Evolutionary conservation across 345 rosid species (phyloP).

Genomic region (Melastoma malabathricum): DNA sequence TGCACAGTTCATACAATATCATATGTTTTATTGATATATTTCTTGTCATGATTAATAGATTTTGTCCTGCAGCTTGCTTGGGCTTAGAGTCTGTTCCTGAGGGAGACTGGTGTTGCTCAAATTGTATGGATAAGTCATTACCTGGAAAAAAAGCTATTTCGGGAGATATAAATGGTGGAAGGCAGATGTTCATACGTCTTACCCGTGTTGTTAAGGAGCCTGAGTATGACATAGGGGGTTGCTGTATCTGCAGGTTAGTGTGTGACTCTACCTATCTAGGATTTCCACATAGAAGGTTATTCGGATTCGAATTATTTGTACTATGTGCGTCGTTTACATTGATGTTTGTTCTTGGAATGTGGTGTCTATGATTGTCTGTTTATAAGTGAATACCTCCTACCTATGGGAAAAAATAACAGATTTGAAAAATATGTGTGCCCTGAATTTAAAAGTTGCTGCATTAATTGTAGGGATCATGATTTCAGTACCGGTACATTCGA

Average conservation of each 20-base stretch:
- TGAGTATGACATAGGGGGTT: slow-evolving; percentile 80
- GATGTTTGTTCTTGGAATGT: too few relatives aligned
- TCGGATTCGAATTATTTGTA: not conserved
- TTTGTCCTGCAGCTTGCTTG: slow-evolving; percentile 67
- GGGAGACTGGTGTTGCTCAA: slow-evolving; percentile 67
- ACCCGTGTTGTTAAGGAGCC: slow-evolving; percentile 60
- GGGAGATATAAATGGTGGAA: slow-evolving; percentile 23
- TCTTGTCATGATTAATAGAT: slow-evolving; percentile 7
- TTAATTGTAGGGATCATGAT: slow-evolving; percentile 26
- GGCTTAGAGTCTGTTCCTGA: slow-evolving; percentile 46
- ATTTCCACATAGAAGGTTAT: slow-evolving; percentile 1
- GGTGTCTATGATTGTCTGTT: too few relatives aligned
- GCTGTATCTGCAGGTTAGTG: slow-evolving; percentile 82
- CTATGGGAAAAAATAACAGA: too few relatives aligned
- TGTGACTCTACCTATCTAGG: slow-evolving; percentile 3
- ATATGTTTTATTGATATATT: not conserved
- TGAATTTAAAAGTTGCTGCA: not conserved
- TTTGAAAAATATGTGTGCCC: not conserved
- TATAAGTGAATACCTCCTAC: too few relatives aligned
- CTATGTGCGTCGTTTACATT: not conserved
- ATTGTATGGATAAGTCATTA: slow-evolving; percentile 43
- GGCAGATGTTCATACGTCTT: slow-evolving; percentile 46
- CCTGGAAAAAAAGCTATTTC: slow-evolving; percentile 25
- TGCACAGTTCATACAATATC: too few relatives aligned
- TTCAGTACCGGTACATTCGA: slow-evolving; percentile 55